phyloP scores from a whole-genome alignment of 148 eudicot species.

The Tetragonia tetragonoides region DNA sequence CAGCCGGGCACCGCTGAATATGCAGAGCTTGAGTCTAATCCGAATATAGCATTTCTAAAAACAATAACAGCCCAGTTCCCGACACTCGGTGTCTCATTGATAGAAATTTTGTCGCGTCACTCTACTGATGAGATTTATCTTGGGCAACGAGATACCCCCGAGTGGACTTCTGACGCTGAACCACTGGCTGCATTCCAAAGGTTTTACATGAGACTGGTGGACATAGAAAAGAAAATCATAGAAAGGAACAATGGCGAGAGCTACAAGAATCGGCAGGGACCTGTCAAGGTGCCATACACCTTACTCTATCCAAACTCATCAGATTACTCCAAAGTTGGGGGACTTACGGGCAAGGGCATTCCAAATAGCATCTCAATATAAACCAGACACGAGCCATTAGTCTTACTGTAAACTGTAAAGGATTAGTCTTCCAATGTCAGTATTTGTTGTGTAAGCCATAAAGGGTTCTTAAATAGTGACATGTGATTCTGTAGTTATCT shows the following conservation, averaged over 20 bases:
- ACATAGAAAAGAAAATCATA: conserved; percentile 42
- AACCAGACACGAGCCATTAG: neutral
- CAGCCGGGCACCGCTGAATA: conserved; percentile 55
- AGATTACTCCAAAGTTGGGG: conserved; percentile 40
- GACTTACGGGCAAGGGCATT: conserved; percentile 63
- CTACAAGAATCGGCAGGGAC: conserved; percentile 57
- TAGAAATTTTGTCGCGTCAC: conserved; percentile 63
- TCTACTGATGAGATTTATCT: conserved; percentile 70
- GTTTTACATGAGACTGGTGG: conserved; percentile 33
- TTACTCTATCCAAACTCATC: conserved; percentile 64
- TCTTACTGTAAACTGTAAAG: neutral
- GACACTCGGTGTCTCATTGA: conserved; percentile 64
- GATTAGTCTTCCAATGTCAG: neutral
- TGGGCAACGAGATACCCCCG: conserved; percentile 53
- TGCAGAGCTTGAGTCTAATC: conserved; percentile 49
- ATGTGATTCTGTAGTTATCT: neutral
- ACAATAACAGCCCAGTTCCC: conserved; percentile 58
- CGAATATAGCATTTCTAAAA: conserved; percentile 45
- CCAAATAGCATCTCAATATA: conserved; percentile 65
- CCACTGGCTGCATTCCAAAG: conserved; percentile 49
- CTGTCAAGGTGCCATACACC: conserved; percentile 56
- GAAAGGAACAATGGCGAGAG: conserved; percentile 42
- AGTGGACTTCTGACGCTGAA: conserved; percentile 56
- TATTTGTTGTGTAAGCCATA: neutral
- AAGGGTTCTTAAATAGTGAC: neutral